These are phyloP conservation scores for Prunella vulgaris DNA, from an alignment of 257 asterid species.

Conservation along the genomic window DNA sequence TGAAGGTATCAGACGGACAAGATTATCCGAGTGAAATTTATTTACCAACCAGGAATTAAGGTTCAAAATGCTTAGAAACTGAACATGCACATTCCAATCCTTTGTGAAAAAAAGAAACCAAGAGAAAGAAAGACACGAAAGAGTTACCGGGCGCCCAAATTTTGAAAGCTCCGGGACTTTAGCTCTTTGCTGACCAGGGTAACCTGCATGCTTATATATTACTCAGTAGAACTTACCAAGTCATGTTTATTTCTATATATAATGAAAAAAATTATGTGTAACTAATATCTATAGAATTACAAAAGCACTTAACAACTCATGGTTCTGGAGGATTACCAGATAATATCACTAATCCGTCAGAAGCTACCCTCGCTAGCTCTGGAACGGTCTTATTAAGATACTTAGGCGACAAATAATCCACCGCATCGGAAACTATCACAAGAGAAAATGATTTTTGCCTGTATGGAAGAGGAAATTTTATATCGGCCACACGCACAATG, in stretches of 20 bases:
- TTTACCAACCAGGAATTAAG: background rate
- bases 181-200: constrained; percentile 60
- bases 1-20: background rate
- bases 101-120: background rate
- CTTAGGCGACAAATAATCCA: constrained; percentile 80
- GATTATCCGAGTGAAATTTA: background rate
- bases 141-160: constrained; percentile 81
- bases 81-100: background rate
- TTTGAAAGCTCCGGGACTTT: constrained; percentile 73
- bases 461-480: constrained; percentile 84
- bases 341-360: constrained; percentile 74
- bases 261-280: background rate
- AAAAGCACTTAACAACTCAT: background rate
- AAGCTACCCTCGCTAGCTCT: constrained; percentile 74
- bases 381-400: constrained; percentile 87
- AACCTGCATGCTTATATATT: constrained; percentile 38
- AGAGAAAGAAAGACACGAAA: background rate
- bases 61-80: background rate
- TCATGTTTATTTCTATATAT: background rate
- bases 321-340: constrained; percentile 45
- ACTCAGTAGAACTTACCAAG: background rate
- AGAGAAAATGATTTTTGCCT: constrained; percentile 77
- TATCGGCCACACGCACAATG: constrained; percentile 71
- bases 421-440: constrained; percentile 80
- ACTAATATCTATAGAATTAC: too few species aligned